phyloP scores from a whole-genome alignment of 148 eudicot genomes.

The Rhododendron mucronatum region DNA sequence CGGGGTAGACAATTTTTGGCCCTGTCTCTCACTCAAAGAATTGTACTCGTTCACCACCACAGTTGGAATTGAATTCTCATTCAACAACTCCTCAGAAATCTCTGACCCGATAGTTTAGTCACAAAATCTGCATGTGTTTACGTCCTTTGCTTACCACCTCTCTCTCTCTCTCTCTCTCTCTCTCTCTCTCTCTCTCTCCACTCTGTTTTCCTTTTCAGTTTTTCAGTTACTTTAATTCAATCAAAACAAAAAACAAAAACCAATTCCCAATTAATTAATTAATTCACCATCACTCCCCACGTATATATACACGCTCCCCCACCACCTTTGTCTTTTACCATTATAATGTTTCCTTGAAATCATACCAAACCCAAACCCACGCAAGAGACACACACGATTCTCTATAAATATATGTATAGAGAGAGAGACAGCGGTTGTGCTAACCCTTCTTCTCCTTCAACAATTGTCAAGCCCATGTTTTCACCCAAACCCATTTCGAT shows the following conservation, averaged over 20 bases:
- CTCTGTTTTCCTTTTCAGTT: conserved; percentile 10
- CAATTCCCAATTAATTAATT: background rate
- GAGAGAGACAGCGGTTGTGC: background rate
- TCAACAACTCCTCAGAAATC: conserved; percentile 27
- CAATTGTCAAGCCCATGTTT: conserved; percentile 1
- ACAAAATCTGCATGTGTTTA: conserved; percentile 47
- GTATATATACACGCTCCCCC: conserved; percentile 10
- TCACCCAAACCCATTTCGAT: conserved; percentile 10
- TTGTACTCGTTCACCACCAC: background rate
- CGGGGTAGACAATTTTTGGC: too few species aligned
- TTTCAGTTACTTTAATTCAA: conserved; percentile 9
- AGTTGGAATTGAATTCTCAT: conserved; percentile 19
- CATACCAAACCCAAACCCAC: conserved; percentile 4
- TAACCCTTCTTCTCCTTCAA: background rate
- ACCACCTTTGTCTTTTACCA: conserved; percentile 6
- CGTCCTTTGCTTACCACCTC: conserved; percentile 15
- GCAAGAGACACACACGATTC: background rate
- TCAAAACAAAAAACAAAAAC: background rate
- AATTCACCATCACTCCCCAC: conserved; percentile 4
- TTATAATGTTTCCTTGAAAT: background rate
- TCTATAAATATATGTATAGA: background rate
- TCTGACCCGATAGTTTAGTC: conserved; percentile 53
- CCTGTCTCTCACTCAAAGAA: background rate
- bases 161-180: background rate
- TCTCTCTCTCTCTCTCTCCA: conserved; percentile 7